Evolutionary conservation across 306 rosid genomes (phyloP).

Genomic region (Trichosanthes truncata): DNA sequence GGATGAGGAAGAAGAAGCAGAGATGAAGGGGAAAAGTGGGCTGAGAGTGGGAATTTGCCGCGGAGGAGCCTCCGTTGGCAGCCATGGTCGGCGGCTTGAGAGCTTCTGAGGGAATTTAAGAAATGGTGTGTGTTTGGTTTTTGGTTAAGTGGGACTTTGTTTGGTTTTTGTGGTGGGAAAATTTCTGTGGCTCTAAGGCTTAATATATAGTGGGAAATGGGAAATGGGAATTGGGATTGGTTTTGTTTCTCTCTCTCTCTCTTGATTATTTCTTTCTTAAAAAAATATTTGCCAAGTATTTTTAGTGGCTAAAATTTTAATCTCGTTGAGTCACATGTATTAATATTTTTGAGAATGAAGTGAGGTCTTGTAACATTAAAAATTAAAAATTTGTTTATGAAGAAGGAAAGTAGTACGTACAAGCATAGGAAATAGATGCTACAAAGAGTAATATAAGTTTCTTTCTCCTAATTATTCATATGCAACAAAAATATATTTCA

Average conservation of each 20-base stretch:
- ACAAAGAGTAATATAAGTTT: too few relatives aligned
- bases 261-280: background rate
- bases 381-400: too few relatives aligned
- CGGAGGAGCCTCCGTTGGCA: background rate
- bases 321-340: too few relatives aligned
- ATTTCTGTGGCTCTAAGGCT: background rate
- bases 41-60: constrained; percentile 16
- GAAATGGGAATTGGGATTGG: background rate
- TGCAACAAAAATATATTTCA: too few relatives aligned
- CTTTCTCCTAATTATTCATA: too few relatives aligned
- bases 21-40: constrained; percentile 47
- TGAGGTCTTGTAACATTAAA: too few relatives aligned
- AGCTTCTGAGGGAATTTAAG: background rate
- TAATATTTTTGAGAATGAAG: too few relatives aligned
- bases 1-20: constrained; percentile 41
- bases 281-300: background rate
- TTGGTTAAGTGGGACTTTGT: background rate
- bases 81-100: background rate
- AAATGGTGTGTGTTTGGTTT: background rate
- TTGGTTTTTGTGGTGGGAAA: background rate
- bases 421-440: too few relatives aligned
- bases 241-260: background rate
- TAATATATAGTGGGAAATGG: background rate
- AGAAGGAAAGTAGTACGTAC: too few relatives aligned
- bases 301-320: too few relatives aligned